These are phyloP conservation scores for Globisporangium heterothallicum DNA, from an alignment of 352 stramenopile species.

Conservation along the genomic window DNA sequence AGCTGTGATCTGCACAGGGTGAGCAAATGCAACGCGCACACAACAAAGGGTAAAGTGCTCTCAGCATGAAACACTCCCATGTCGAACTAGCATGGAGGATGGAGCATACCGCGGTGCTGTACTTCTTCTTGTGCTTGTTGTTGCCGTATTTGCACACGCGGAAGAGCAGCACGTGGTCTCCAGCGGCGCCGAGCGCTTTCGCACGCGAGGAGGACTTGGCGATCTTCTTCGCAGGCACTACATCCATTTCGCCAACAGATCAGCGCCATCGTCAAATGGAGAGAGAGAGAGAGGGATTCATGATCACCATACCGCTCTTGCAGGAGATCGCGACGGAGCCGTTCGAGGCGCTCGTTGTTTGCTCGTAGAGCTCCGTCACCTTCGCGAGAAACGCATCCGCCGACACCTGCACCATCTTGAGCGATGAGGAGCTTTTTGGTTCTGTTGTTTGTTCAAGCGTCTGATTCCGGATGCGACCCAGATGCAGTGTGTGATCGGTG, in stretches of 20 bases:
- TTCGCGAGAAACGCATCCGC: slow-evolving; percentile 61
- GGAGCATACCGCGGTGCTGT: slow-evolving; percentile 69
- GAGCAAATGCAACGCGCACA: neutral
- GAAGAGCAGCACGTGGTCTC: slow-evolving; percentile 62
- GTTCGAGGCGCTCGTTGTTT: slow-evolving; percentile 24
- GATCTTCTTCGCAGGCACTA: slow-evolving; percentile 15
- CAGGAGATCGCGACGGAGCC: slow-evolving; percentile 54
- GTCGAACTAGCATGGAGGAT: too few species aligned
- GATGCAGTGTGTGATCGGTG: too few species aligned
- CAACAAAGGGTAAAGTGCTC: too few species aligned
- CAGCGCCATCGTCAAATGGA: too few species aligned
- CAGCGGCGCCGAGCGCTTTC: slow-evolving; percentile 28
- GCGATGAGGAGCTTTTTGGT: too few species aligned
- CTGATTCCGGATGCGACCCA: too few species aligned
- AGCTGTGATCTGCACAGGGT: slow-evolving; percentile 42
- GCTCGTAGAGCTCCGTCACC: slow-evolving; percentile 50
- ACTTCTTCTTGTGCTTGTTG: slow-evolving; percentile 87
- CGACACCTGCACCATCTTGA: slow-evolving; percentile 56
- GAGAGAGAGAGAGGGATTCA: neutral
- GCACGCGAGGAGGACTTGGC: slow-evolving; percentile 11
- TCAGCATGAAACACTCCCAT: too few species aligned
- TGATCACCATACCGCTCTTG: slow-evolving; percentile 45
- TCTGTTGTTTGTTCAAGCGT: too few species aligned
- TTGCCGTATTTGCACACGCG: slow-evolving; percentile 77
- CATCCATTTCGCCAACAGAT: too few species aligned